phyloP scores from a whole-genome alignment of 208 protist species.

The Leishmania braziliensis region DNA sequence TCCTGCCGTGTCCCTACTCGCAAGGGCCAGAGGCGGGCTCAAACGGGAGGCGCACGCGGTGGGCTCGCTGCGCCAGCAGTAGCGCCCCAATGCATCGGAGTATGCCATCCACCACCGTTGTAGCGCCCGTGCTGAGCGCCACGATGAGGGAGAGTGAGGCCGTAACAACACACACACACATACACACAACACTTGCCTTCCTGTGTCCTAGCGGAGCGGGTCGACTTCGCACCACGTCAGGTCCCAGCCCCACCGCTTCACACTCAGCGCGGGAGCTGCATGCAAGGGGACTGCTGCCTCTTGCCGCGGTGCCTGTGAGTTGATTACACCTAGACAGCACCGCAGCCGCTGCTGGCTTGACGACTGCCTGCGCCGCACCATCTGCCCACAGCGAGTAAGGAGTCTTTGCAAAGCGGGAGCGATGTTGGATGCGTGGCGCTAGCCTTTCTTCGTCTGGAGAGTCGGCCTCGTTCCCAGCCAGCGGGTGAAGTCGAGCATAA shows the following conservation, averaged over 20 bases:
- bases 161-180: background rate
- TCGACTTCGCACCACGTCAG: background rate
- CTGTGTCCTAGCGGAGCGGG: background rate
- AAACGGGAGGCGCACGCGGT: background rate
- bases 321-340: background rate
- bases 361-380: too few species aligned
- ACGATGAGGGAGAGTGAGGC: background rate
- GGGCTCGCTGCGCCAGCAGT: too few species aligned
- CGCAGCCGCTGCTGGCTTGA: background rate
- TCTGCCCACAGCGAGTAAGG: background rate
- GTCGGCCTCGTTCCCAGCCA: background rate
- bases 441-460: background rate
- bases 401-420: background rate
- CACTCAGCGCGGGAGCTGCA: background rate
- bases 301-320: background rate
- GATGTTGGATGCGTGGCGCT: background rate
- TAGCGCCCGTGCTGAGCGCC: background rate
- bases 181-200: background rate
- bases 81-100: background rate
- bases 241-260: background rate
- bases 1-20: background rate
- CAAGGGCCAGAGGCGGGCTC: background rate
- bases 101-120: background rate
- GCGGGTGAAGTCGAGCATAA: background rate
- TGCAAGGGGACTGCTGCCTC: too few species aligned